phyloP scores from a whole-genome alignment of 352 stramenopile species.

The Aphanomyces cochlioides region DNA sequence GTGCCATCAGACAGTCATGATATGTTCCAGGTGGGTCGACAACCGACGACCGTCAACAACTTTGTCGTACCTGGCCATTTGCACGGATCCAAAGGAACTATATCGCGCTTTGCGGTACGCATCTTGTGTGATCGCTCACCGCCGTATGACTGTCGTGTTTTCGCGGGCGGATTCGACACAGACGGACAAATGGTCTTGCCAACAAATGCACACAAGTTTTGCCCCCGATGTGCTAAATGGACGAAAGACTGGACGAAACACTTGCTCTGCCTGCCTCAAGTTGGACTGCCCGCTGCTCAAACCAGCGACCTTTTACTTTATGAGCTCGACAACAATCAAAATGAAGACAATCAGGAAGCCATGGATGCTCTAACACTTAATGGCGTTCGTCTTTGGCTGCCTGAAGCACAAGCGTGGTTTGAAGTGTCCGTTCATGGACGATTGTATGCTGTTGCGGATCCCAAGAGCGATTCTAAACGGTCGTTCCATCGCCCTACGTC shows the following conservation, averaged over 20 bases:
- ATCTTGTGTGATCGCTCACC: conserved; percentile 55
- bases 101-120: conserved; percentile 68
- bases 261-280: conserved; percentile 43
- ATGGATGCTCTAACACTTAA: conserved; percentile 80
- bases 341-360: conserved; percentile 37
- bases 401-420: conserved; percentile 66
- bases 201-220: conserved; percentile 64
- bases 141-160: conserved; percentile 64
- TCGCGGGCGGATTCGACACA: conserved; percentile 65
- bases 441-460: conserved; percentile 55
- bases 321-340: neutral
- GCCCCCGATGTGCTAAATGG: conserved; percentile 46
- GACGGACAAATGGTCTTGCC: conserved; percentile 52
- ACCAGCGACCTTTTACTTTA: neutral
- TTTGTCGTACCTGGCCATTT: conserved; percentile 73
- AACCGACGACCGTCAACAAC: conserved; percentile 71
- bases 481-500: conserved; percentile 62
- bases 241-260: conserved; percentile 43
- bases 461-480: neutral
- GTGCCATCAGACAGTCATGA: conserved; percentile 42
- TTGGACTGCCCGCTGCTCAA: neutral
- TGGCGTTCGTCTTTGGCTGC: conserved; percentile 71
- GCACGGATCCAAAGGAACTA: conserved; percentile 65
- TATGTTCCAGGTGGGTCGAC: conserved; percentile 80
- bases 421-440: conserved; percentile 78